Evolutionary conservation across 2,329 filamentous ascomycete species (phyloP).

Genomic region (Colletotrichum cereale): DNA sequence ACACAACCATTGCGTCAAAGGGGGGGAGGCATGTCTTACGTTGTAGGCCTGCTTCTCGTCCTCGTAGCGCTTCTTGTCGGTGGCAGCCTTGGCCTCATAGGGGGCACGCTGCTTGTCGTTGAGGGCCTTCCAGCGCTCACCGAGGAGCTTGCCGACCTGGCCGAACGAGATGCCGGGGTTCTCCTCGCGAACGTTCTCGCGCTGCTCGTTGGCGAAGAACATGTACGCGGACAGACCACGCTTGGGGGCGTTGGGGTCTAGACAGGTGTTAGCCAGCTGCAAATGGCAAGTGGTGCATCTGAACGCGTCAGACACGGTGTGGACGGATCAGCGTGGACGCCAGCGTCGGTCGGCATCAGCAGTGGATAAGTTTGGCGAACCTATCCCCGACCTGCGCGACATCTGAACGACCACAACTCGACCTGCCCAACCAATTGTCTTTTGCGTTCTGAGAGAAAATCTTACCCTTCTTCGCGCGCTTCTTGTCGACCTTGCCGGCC

Average conservation of each 20-base stretch:
- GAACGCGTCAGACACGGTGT: neutral
- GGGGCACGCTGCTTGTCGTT: constrained; percentile 92
- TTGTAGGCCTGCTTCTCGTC: constrained; percentile 97
- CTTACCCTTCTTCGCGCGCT: constrained; percentile 71
- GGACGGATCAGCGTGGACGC: neutral
- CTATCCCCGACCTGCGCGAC: neutral
- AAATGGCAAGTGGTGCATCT: neutral
- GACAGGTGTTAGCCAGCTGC: constrained; percentile 21
- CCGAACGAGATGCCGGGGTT: constrained; percentile 98
- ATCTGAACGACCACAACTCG: neutral
- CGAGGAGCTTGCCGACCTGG: constrained; percentile 97
- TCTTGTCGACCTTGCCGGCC: constrained; percentile 66
- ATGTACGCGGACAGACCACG: constrained; percentile 99
- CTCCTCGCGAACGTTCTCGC: constrained; percentile 97
- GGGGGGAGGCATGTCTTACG: constrained; percentile 64
- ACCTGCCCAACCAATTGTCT: neutral
- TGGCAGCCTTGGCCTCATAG: constrained; percentile 95
- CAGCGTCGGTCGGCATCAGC: neutral
- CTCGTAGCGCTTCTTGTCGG: constrained; percentile 99
- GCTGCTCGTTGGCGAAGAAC: constrained; percentile 99
- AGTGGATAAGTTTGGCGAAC: neutral
- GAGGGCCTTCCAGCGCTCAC: constrained; percentile 98
- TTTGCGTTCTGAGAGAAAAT: constrained; percentile 23
- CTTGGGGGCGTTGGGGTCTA: constrained; percentile 98
- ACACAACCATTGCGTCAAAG: constrained; percentile 3